These are phyloP conservation scores for Rhodotorula sp. DNA, from an alignment of 1,284 basidiomycete genomes.

Conservation along the genomic window DNA sequence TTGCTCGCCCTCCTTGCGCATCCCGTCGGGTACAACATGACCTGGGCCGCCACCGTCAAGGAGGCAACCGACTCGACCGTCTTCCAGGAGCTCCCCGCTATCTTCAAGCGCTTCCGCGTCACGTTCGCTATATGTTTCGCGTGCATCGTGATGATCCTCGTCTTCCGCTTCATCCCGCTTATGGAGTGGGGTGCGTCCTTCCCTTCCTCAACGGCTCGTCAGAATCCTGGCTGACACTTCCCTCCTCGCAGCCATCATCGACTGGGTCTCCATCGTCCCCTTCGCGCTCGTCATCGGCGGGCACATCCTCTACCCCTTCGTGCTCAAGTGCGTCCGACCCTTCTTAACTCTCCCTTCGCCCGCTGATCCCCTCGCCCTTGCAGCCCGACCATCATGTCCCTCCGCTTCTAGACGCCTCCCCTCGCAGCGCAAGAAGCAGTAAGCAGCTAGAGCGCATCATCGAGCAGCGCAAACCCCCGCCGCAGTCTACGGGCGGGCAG, in stretches of 20 bases:
- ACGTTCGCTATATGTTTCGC: conserved; percentile 58
- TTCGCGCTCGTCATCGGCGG: conserved; percentile 19
- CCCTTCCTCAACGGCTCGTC: too few species aligned
- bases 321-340: conserved; percentile 12
- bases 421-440: background rate
- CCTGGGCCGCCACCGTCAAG: conserved; percentile 69
- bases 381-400: conserved; percentile 28
- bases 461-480: too few species aligned
- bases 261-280: conserved; percentile 26
- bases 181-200: conserved; percentile 57
- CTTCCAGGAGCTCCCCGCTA: conserved; percentile 13
- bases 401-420: conserved; percentile 18
- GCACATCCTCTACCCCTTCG: conserved; percentile 30
- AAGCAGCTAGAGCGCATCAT: too few species aligned
- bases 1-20: conserved; percentile 70
- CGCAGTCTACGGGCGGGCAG: too few species aligned
- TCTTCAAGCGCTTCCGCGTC: conserved; percentile 64
- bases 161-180: conserved; percentile 57
- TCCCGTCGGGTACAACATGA: conserved; percentile 79
- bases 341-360: background rate
- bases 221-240: too few species aligned
- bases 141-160: conserved; percentile 14
- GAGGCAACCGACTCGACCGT: conserved; percentile 20
- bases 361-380: background rate
- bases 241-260: background rate